Evolutionary conservation across 495 filamentous ascomycete genomes (phyloP).

Genomic region (Melanomma pulvis-pyrius): DNA sequence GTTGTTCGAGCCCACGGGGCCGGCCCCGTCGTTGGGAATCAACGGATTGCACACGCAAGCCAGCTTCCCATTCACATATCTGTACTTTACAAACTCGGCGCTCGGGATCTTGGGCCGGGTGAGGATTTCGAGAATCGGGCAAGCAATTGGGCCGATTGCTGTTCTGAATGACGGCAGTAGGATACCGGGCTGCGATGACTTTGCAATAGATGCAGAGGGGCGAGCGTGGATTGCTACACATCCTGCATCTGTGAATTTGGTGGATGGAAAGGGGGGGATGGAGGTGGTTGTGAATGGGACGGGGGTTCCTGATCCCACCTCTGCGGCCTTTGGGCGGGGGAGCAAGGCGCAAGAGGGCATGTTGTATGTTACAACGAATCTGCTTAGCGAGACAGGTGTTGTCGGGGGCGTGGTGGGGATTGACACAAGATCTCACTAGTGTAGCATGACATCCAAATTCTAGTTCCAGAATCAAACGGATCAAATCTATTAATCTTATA

Average conservation of each 20-base stretch:
- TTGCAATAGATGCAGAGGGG: neutral
- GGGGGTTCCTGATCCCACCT: neutral
- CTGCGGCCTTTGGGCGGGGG: neutral
- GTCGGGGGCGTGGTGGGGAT: neutral
- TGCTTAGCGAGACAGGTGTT: neutral
- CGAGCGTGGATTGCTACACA: neutral
- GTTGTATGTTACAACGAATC: constrained; percentile 2
- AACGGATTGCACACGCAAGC: neutral
- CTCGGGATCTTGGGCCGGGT: neutral
- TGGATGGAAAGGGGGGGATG: neutral
- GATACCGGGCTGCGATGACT: neutral
- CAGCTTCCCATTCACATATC: neutral
- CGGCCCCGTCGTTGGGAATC: neutral
- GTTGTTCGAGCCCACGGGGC: neutral
- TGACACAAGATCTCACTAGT: neutral
- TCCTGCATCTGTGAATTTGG: neutral
- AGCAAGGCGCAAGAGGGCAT: neutral
- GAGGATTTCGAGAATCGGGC: neutral
- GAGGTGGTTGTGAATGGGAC: neutral
- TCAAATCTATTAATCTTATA: neutral
- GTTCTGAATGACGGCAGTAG: neutral
- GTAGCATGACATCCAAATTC: no score
- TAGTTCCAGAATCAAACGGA: neutral
- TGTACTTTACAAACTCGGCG: constrained; percentile 5
- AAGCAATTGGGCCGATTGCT: neutral